Percentiles rank a stretch among this genome's conserved stretches.
phyloP scores from a whole-genome alignment of 225 moss, liverwort and hornwort species.

The Thuidium tamariscinum region DNA sequence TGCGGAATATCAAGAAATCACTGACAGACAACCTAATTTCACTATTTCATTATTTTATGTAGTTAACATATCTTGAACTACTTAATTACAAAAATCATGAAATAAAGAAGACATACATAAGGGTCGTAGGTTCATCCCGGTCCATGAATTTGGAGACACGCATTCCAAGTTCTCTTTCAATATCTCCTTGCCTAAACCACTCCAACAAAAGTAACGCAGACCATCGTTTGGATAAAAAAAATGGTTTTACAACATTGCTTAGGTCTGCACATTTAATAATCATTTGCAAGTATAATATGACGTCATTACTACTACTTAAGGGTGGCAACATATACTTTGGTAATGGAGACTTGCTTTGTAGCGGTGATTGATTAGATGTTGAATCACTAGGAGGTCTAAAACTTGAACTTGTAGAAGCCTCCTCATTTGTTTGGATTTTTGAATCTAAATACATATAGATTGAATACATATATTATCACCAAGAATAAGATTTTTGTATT shows the following conservation, averaged over 20 bases:
- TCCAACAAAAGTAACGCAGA: conserved; percentile 75
- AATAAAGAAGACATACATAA: conserved; percentile 37
- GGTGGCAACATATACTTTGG: conserved; percentile 40
- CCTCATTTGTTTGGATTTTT: not conserved
- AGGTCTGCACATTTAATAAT: conserved; percentile 96
- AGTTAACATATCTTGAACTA: not conserved
- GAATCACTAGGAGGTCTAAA: not conserved
- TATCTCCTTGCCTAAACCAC: conserved; percentile 99
- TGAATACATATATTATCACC: not conserved
- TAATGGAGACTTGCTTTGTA: not conserved
- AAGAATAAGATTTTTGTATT: not conserved
- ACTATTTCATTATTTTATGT: too few species aligned
- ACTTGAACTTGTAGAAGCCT: conserved; percentile 2
- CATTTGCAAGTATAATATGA: conserved; percentile 64
- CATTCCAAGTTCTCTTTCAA: conserved; percentile 81
- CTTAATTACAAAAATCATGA: not conserved
- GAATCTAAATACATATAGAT: not conserved
- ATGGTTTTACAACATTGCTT: conserved; percentile 96
- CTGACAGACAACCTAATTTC: too few species aligned
- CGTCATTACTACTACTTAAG: conserved; percentile 63
- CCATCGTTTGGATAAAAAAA: conserved; percentile 89
- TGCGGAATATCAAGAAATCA: too few species aligned
- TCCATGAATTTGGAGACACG: conserved; percentile 94
- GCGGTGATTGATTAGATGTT: not conserved
- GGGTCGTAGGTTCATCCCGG: conserved; percentile 70